phyloP scores from a whole-genome alignment of 352 stramenopile genomes.

The Phytophthora sp. region DNA sequence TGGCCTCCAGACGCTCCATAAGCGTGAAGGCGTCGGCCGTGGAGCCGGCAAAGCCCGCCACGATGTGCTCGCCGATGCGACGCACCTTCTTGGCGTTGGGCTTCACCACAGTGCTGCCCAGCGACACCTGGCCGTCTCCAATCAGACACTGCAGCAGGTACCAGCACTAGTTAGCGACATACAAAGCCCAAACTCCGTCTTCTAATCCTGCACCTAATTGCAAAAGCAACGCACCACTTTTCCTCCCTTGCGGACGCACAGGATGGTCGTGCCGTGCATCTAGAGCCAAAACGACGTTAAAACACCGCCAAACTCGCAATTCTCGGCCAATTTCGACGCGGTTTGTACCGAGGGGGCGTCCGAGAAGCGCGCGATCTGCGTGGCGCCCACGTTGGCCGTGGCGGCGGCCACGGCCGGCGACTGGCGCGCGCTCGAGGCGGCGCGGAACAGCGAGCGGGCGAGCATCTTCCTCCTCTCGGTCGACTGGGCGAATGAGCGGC shows the following conservation, averaged over 20 bases:
- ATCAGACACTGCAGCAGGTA: conserved; percentile 96
- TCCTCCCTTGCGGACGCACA: conserved; percentile 97
- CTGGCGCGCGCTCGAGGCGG: conserved; percentile 26
- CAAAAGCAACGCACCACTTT: conserved; percentile 92
- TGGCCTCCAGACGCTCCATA: conserved; percentile 97
- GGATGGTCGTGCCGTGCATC: conserved; percentile 97
- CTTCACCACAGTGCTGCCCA: conserved; percentile 97
- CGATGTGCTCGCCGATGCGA: conserved; percentile 93
- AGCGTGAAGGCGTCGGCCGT: conserved; percentile 99
- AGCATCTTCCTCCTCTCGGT: conserved; percentile 47
- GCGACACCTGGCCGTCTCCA: conserved; percentile 98
- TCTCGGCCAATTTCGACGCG: neutral
- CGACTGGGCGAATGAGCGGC: conserved; percentile 5
- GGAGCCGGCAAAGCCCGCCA: conserved; percentile 97
- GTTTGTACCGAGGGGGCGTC: conserved; percentile 52
- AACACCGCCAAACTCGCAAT: neutral
- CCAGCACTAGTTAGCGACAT: neutral
- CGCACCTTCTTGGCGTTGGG: conserved; percentile 98
- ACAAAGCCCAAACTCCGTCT: too few relatives aligned
- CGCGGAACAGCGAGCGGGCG: conserved; percentile 64
- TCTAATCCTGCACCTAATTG: too few relatives aligned
- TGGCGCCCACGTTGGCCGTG: conserved; percentile 14
- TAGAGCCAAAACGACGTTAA: conserved; percentile 19
- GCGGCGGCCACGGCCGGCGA: conserved; percentile 15
- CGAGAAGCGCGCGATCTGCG: conserved; percentile 53